Base-by-base conservation (phyloP, 2,329 filamentous ascomycete species). In the Penicillium sp. region DNA sequence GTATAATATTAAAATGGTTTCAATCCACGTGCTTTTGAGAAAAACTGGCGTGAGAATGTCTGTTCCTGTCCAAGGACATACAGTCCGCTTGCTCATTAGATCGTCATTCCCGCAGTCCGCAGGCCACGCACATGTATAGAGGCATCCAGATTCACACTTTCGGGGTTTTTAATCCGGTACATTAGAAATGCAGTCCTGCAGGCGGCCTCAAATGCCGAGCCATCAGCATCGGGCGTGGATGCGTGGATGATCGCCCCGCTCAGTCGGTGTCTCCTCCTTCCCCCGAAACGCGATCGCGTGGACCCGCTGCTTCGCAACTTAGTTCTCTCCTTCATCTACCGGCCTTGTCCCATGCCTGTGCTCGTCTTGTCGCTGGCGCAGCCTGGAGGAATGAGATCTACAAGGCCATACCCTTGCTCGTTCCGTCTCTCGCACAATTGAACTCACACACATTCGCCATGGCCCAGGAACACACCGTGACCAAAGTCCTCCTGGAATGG, bases 401-500 rank as follows among this genome's bases (percentile, higher is more conserved):
- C 39, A 25, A n/a, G 5, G 8, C 27, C 11, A 25, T 36, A 27
- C 42, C 13, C 5, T 36, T 41, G 46, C 49, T 43, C 35, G 43
- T 52, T 53, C 48, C 28, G 47, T 33, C 25, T 25, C 9, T 39
- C 43, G 25, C 38, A 32, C 35, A 35, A 49, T 47, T 55, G 48
- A 51, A 40, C 33, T 32, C 47, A 29, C 41, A 43, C 27, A 52
- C 47, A 52, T 49, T 45, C 52, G 47, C 52, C 54, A 75, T 74
- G 72, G 65, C 70, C 40, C 67, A 69, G 55, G 71, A 74, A 59
- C 69, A 70, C 59, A 69, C 63, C 47, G 68, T 73, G 50, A 70
- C 70, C 51, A 66, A 72, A 50, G 72, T 71, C 47, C 60, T 75
- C 43, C 58, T 74, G 53, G 71, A 74, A 65, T 75, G 72, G 72